Percentiles rank a stretch among this genome's conserved stretches.
Conservation (phyloP, 257 asterid species). For the Marsdenia floribunda region DNA sequence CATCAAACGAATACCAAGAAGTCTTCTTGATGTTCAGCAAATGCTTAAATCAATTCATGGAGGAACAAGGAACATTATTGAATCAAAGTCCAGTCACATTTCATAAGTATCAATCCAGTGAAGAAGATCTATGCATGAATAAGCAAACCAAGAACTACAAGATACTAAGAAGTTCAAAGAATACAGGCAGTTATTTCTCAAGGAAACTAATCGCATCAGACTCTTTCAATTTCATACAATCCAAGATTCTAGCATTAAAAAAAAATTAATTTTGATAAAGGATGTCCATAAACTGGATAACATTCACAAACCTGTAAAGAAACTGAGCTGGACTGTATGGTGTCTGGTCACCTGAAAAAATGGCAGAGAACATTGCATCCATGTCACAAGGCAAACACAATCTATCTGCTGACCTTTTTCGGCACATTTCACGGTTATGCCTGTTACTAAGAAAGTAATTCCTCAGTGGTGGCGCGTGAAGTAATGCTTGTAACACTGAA, state of each 20-base stretch:
- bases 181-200: background rate
- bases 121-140: background rate
- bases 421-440: conserved; percentile 47
- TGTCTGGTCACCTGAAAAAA: conserved; percentile 51
- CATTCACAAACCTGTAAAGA: conserved; percentile 58
- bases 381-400: conserved; percentile 67
- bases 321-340: conserved; percentile 72
- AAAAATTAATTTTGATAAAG: background rate
- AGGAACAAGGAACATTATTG: background rate
- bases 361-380: conserved; percentile 56
- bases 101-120: background rate
- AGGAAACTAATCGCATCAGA: background rate
- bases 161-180: background rate
- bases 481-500: conserved; percentile 70
- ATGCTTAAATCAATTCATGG: background rate
- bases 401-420: conserved; percentile 32
- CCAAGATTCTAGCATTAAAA: background rate
- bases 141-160: background rate
- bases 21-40: background rate
- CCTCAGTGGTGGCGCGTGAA: conserved; percentile 70
- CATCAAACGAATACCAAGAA: background rate
- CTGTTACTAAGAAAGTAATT: conserved; percentile 58
- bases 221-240: background rate
- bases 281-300: conserved; percentile 2
- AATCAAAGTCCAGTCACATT: background rate